Evolutionary conservation across 2,329 filamentous ascomycete genomes (phyloP).

Genomic region (Fusarium virguliforme): DNA sequence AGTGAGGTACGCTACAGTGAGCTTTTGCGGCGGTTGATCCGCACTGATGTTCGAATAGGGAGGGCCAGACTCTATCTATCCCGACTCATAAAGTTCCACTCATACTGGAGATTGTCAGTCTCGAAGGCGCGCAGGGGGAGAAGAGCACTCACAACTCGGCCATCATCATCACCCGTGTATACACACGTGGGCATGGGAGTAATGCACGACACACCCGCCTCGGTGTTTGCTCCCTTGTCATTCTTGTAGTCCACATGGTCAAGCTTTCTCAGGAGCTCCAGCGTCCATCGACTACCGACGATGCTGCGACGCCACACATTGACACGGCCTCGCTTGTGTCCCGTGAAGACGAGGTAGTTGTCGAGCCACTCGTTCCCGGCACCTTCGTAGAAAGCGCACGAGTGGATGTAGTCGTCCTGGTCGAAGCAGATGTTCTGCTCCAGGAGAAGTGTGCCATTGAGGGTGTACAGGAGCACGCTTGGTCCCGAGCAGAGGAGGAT

Average conservation of each 20-base stretch:
- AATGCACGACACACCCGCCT: slow-evolving; percentile 87
- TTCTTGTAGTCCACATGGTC: slow-evolving; percentile 82
- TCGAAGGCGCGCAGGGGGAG: background rate
- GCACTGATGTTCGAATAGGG: slow-evolving; percentile 39
- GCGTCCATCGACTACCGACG: slow-evolving; percentile 75
- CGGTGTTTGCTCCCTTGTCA: slow-evolving; percentile 70
- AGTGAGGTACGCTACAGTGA: slow-evolving; percentile 27
- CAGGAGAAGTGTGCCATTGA: slow-evolving; percentile 88
- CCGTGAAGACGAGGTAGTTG: slow-evolving; percentile 88
- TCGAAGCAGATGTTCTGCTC: slow-evolving; percentile 83
- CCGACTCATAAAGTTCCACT: slow-evolving; percentile 74
- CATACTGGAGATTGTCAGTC: slow-evolving; percentile 63
- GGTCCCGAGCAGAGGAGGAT: slow-evolving; percentile 87
- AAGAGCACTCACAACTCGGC: slow-evolving; percentile 78
- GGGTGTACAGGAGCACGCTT: slow-evolving; percentile 83
- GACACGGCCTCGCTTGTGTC: slow-evolving; percentile 86
- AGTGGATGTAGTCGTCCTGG: slow-evolving; percentile 82
- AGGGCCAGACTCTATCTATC: slow-evolving; percentile 66
- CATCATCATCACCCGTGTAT: slow-evolving; percentile 95
- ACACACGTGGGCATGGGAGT: slow-evolving; percentile 85
- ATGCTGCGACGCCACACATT: slow-evolving; percentile 80
- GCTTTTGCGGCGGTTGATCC: slow-evolving; percentile 32
- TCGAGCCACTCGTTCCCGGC: slow-evolving; percentile 93
- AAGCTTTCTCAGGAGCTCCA: slow-evolving; percentile 85
- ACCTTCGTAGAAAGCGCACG: slow-evolving; percentile 94